phyloP scores from a whole-genome alignment of 2,329 filamentous ascomycete species.

The Eutypa lata region DNA sequence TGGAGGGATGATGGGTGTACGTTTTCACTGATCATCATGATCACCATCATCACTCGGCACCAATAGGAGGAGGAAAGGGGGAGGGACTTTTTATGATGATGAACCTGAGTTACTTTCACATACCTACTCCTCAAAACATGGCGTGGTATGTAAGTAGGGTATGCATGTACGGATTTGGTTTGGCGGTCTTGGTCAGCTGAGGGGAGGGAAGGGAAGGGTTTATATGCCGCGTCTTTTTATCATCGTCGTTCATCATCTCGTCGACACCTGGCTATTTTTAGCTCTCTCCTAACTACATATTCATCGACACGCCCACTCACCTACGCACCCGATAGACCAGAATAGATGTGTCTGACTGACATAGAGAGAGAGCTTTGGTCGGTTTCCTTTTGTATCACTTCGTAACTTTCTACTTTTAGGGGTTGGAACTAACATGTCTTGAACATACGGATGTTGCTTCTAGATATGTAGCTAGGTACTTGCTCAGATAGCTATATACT shows the following conservation, averaged over 20 bases:
- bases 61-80: background rate
- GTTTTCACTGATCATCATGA: background rate
- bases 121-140: background rate
- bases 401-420: no score
- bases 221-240: background rate
- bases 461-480: no score
- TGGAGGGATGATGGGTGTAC: background rate
- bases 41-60: background rate
- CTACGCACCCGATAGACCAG: background rate
- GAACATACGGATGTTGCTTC: no score
- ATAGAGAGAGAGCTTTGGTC: no score
- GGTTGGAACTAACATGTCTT: no score
- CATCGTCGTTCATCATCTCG: background rate
- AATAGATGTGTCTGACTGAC: background rate
- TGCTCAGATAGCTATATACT: no score
- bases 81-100: background rate
- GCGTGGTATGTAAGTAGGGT: background rate
- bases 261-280: background rate
- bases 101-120: background rate
- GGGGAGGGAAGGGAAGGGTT: background rate
- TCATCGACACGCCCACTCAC: background rate
- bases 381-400: no score
- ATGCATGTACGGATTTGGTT: background rate
- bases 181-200: background rate
- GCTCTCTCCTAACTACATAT: no score